Conservation (phyloP, 768 basidiomycete genomes). For the Pulveroboletus ravenelii region DNA sequence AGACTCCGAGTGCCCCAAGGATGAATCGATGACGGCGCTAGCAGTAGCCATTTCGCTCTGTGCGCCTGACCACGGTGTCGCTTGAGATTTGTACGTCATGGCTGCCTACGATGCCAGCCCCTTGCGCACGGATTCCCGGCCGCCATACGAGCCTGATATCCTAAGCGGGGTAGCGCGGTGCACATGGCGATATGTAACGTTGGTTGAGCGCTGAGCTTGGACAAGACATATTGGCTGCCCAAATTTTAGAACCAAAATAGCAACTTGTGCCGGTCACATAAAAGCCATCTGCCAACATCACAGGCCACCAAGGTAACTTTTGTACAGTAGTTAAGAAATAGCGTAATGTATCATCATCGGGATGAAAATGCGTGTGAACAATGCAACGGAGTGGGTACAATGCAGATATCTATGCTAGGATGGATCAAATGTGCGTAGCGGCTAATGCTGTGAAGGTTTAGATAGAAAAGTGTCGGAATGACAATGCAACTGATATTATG, state of each 20-base stretch:
- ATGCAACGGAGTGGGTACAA: conserved; percentile 32
- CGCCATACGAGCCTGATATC: not conserved
- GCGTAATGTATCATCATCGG: conserved; percentile 31
- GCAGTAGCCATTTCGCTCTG: not conserved
- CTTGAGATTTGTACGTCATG: not conserved
- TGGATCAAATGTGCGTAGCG: conserved; percentile 29
- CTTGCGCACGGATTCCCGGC: conserved; percentile 5
- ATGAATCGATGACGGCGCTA: conserved; percentile 2
- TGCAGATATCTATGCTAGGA: conserved; percentile 35
- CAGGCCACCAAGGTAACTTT: conserved; percentile 15
- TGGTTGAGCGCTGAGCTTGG: too few relatives aligned
- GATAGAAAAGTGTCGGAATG: conserved; percentile 24
- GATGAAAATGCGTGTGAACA: conserved; percentile 27
- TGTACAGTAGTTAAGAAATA: conserved; percentile 29
- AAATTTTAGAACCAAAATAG: conserved; percentile 5
- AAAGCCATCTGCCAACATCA: conserved; percentile 4
- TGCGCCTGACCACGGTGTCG: not conserved
- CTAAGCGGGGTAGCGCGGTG: conserved; percentile 7
- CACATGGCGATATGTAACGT: not conserved
- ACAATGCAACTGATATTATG: conserved; percentile 24
- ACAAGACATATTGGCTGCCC: not conserved
- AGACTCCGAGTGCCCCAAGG: conserved; percentile 3
- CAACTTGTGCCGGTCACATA: conserved; percentile 9
- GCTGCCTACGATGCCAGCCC: conserved; percentile 7
- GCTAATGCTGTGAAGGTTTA: conserved; percentile 29